Conservation (phyloP, 148 eudicot species). For the Rheum nobile region DNA sequence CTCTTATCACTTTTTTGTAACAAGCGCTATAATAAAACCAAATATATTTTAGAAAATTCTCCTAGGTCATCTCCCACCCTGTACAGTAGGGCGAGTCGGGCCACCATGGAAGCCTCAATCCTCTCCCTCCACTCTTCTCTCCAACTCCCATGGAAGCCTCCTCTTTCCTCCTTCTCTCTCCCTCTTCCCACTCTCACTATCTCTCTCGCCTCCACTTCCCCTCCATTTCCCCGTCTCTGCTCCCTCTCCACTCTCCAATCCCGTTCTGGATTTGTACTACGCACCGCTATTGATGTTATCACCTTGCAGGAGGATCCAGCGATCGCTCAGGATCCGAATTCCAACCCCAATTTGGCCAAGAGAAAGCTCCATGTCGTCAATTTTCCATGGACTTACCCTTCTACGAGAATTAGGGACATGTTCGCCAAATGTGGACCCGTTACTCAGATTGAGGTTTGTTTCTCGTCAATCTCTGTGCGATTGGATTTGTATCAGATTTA, state of each 20-base stretch:
- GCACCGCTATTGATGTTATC: conserved; percentile 28
- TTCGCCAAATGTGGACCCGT: conserved; percentile 73
- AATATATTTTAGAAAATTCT: no score
- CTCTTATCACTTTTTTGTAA: no score
- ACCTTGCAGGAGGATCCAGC: conserved; percentile 17
- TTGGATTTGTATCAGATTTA: neutral
- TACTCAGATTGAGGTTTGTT: conserved; percentile 63
- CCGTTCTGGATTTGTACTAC: conserved; percentile 18
- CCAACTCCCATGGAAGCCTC: no score
- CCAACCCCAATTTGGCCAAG: no score
- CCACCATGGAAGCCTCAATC: no score
- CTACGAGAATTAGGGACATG: conserved; percentile 48
- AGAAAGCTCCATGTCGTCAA: conserved; percentile 66
- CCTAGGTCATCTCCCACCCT: no score
- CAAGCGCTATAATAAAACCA: no score
- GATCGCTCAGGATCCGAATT: conserved; percentile 8
- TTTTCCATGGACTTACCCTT: conserved; percentile 58
- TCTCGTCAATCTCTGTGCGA: no score
- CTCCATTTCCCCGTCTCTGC: conserved; percentile 20
- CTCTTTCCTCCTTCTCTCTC: conserved; percentile 18
- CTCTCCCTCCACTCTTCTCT: no score
- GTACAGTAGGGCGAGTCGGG: no score
- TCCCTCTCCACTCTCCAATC: no score
- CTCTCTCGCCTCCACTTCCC: neutral
- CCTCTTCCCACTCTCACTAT: conserved; percentile 23